Evolutionary conservation across 2,329 filamentous ascomycete species (phyloP), one percentile per base, ranked within the genome.

Genomic region (Corniculantispora saksenae): DNA sequence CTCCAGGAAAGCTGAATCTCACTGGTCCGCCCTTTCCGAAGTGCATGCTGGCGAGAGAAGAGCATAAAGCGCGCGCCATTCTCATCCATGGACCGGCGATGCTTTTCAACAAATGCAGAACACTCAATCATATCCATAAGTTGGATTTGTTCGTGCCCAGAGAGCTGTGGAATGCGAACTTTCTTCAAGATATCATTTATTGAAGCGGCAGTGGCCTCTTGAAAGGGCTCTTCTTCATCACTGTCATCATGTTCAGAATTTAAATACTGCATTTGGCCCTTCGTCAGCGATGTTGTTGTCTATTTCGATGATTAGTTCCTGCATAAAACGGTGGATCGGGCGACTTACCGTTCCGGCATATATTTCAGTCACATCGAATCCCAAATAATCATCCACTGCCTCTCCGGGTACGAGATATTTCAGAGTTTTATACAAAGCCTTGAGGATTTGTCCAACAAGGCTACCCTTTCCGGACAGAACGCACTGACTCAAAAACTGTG

Each of bases 61-160:
- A 97, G 82, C 78, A 97, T 87, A 76, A 94, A 97, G 51, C 93
- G 88, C 10, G 91, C 90, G 3, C 91, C 94, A 72, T 97, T 97
- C 71, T 92, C 91, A 72, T 97, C 94, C 79, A 97, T 91, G 3
- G 93, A 97, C 7, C 92, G 87, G 21, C 93, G 87, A 72, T 97
- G 92, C 72, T 91, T 91, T 74, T 97, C 93, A 1, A 97, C 92
- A 47, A 91, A 86, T 4, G 91, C 91, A 53, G 91, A 87, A 67
- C 93, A 97, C 76, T 97, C 92, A 43, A 95, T 85, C 56, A 94
- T 94, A 72, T 95, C 90, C 19, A 91, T 90, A 2, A 97, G 81
- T 70, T 92, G 91, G 63, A 96, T 94, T 72, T 97, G 93, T 72
- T 97, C 92, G 65, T 92, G 90, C 35, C 90, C 90, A 0, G 93